phyloP scores from a whole-genome alignment of 2,329 filamentous ascomycete genomes.

The Trichoderma lentiforme region DNA sequence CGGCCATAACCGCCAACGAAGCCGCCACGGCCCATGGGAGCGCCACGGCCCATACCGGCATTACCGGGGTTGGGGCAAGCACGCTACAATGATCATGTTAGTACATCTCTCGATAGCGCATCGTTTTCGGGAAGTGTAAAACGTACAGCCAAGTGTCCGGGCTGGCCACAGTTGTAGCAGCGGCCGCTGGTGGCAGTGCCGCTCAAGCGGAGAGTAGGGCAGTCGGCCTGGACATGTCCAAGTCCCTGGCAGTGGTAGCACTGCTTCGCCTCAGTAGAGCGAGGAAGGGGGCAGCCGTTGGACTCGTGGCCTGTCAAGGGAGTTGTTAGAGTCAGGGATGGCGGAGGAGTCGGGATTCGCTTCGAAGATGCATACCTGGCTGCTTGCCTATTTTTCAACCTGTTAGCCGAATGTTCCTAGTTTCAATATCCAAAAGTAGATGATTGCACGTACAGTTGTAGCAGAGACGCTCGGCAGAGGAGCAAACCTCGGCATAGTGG shows the following conservation, averaged over 20 bases:
- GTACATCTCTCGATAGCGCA: not conserved
- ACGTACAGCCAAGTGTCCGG: constrained; percentile 85
- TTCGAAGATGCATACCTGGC: constrained; percentile 51
- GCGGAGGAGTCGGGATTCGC: not conserved
- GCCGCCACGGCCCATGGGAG: constrained; percentile 67
- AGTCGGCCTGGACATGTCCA: constrained; percentile 97
- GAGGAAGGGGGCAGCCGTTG: constrained; percentile 92
- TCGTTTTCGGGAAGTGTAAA: not conserved
- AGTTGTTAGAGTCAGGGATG: constrained; percentile 5
- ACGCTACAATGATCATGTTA: constrained; percentile 48
- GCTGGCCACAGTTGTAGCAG: constrained; percentile 95
- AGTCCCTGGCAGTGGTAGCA: constrained; percentile 99
- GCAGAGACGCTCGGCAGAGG: constrained; percentile 95
- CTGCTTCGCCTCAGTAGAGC: constrained; percentile 98
- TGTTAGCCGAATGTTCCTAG: constrained; percentile 23
- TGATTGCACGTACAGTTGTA: constrained; percentile 81
- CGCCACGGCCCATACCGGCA: constrained; percentile 59
- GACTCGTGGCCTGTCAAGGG: constrained; percentile 73
- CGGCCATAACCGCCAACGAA: constrained; percentile 63
- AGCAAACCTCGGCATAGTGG: constrained; percentile 87
- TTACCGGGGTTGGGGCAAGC: constrained; percentile 76
- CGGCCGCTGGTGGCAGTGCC: constrained; percentile 77
- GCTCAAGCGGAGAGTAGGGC: constrained; percentile 90
- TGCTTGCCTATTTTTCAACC: constrained; percentile 62
- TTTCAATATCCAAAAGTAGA: not conserved